Evolutionary conservation across 805 yeast genomes (phyloP).

Genomic region (Candida suzukii): DNA sequence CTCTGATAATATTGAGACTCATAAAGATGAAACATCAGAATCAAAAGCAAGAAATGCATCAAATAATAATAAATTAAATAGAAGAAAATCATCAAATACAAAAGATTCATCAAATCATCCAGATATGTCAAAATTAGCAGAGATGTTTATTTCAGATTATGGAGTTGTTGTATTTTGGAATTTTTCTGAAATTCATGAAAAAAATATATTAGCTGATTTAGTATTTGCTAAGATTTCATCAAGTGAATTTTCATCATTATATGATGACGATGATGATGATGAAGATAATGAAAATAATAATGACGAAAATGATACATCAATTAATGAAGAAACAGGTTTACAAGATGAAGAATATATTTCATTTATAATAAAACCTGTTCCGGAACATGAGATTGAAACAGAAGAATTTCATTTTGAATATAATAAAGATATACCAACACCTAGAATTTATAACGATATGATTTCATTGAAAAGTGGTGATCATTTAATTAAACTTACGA

Average conservation of each 20-base stretch:
- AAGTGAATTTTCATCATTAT: constrained; percentile 35
- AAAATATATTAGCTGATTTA: constrained; percentile 86
- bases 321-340: neutral
- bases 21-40: neutral
- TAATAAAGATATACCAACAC: constrained; percentile 36
- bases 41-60: neutral
- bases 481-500: constrained; percentile 83
- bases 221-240: constrained; percentile 50
- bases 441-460: constrained; percentile 87
- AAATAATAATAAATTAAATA: neutral
- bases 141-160: constrained; percentile 80
- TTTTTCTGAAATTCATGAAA: constrained; percentile 86
- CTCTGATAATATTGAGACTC: neutral
- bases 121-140: constrained; percentile 64
- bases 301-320: constrained; percentile 1
- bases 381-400: constrained; percentile 86
- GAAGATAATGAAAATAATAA: constrained; percentile 24
- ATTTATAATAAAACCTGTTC: constrained; percentile 63
- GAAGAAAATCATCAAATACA: neutral
- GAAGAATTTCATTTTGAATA: constrained; percentile 81
- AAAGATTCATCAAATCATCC: constrained; percentile 10
- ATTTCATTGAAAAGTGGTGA: constrained; percentile 86
- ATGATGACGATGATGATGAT: constrained; percentile 33
- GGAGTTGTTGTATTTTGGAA: constrained; percentile 99
- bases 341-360: constrained; percentile 15